Conservation (phyloP, 345 rosid species). For the Luvunga scandens region DNA sequence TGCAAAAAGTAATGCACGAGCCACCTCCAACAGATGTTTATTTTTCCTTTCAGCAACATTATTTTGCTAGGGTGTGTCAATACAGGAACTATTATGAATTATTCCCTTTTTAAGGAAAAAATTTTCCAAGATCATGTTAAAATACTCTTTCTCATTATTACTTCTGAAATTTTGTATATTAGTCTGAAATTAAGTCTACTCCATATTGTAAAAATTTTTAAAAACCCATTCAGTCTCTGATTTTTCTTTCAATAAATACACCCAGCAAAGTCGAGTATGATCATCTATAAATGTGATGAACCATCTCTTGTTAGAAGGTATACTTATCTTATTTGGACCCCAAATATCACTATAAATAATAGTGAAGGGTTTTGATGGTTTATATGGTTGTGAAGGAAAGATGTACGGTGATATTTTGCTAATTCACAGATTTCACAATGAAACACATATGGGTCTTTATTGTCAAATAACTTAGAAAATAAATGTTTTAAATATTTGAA, state of each 20-base stretch:
- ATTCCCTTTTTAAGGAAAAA: background rate
- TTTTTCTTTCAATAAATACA: background rate
- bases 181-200: background rate
- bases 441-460: background rate
- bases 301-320: background rate
- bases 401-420: background rate
- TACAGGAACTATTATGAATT: background rate
- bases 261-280: background rate
- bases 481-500: background rate
- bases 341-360: background rate
- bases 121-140: background rate
- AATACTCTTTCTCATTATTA: background rate
- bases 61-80: background rate
- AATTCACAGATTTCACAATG: conserved; percentile 1
- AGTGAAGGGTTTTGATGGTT: background rate
- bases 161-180: background rate
- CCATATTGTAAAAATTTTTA: background rate
- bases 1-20: background rate
- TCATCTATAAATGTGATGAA: background rate
- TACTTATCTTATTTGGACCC: background rate
- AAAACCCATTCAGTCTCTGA: background rate
- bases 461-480: background rate
- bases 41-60: background rate
- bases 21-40: background rate
- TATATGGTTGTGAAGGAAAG: background rate